Conservation (phyloP, 1,284 basidiomycete species). For the Gastroboletus turbinatus region DNA sequence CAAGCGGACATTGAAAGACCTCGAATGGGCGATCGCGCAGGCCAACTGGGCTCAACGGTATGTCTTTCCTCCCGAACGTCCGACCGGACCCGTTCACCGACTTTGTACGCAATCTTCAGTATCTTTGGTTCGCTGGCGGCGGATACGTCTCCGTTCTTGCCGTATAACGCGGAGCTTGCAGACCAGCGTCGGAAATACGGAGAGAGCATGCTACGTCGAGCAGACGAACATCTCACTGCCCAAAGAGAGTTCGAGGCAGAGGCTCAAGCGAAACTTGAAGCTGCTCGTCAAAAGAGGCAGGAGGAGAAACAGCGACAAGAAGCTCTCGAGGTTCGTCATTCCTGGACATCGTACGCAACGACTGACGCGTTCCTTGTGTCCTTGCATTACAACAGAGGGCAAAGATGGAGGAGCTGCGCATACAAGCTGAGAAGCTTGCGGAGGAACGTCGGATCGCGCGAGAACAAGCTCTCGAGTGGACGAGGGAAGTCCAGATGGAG, state of each 20-base stretch:
- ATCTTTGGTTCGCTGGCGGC: constrained; percentile 80
- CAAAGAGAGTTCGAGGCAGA: constrained; percentile 79
- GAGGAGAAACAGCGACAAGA: constrained; percentile 64
- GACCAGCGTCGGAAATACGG: constrained; percentile 88
- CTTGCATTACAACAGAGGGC: constrained; percentile 41
- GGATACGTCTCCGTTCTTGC: constrained; percentile 69
- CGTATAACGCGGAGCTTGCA: constrained; percentile 84
- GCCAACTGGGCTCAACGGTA: constrained; percentile 89
- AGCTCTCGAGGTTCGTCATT: constrained; percentile 51
- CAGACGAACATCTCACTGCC: constrained; percentile 71
- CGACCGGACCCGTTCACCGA: neutral
- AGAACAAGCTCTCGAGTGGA: constrained; percentile 81
- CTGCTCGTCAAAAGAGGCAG: constrained; percentile 65
- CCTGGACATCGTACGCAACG: neutral
- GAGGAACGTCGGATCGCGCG: constrained; percentile 72
- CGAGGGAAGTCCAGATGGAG: constrained; percentile 60
- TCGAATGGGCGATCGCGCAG: constrained; percentile 75
- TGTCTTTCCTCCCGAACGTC: constrained; percentile 20
- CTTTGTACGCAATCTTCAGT: constrained; percentile 40
- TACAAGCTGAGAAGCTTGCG: constrained; percentile 67
- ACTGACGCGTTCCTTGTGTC: neutral
- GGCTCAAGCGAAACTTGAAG: constrained; percentile 69
- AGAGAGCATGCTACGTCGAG: constrained; percentile 76
- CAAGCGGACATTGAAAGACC: constrained; percentile 78
- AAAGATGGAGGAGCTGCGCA: constrained; percentile 56